phyloP scores from a whole-genome alignment of 2,329 filamentous ascomycete species.

The Arthrobotrys conoides region DNA sequence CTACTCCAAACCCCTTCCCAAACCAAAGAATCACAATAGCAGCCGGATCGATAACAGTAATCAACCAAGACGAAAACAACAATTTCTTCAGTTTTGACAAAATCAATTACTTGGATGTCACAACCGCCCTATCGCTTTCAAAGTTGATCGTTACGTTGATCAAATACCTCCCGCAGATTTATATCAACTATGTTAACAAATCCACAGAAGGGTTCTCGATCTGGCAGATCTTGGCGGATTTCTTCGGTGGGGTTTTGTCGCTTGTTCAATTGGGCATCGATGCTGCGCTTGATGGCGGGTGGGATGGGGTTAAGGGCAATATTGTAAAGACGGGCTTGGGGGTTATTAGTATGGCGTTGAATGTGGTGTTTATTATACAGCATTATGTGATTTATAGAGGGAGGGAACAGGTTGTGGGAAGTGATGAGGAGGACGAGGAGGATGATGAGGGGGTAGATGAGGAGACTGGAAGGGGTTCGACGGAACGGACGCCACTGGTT shows the following conservation, averaged over 20 bases:
- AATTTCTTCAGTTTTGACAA: constrained; percentile 67
- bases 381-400: constrained; percentile 83
- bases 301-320: constrained; percentile 91
- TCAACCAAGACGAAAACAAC: constrained; percentile 64
- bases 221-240: constrained; percentile 84
- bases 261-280: constrained; percentile 86
- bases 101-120: constrained; percentile 67
- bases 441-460: constrained; percentile 32
- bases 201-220: constrained; percentile 93
- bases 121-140: constrained; percentile 79
- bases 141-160: constrained; percentile 89
- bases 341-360: constrained; percentile 88
- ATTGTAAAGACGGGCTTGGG: constrained; percentile 89
- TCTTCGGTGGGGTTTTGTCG: constrained; percentile 84
- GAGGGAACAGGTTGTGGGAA: constrained; percentile 2
- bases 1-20: background rate
- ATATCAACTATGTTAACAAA: constrained; percentile 85
- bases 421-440: constrained; percentile 27
- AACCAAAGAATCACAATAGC: constrained; percentile 36
- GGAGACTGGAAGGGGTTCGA: background rate
- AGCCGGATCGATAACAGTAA: constrained; percentile 67
- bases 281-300: constrained; percentile 76
- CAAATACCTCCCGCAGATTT: constrained; percentile 91
- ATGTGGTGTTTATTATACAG: constrained; percentile 86
- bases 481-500: constrained; percentile 48